Conservation (phyloP, 176 grass and related monocot species). For the Elaeis guineensis region DNA sequence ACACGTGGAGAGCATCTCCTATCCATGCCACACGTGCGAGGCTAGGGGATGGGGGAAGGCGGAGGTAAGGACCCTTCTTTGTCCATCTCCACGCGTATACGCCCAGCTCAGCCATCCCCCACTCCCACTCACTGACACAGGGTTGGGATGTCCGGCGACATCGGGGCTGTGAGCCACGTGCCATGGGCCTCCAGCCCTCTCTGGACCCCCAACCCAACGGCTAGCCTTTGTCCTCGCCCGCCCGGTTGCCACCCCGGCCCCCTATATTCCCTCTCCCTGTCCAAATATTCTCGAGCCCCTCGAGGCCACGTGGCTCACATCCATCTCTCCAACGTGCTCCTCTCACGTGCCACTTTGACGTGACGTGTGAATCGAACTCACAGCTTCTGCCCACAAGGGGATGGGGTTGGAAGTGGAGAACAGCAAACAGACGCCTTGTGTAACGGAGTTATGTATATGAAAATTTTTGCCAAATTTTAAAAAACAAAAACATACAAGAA, state of each 20-base stretch:
- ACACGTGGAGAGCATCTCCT: too few species aligned
- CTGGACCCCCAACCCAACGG: slow-evolving; percentile 21
- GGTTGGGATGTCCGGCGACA: slow-evolving; percentile 39
- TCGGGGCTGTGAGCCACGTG: slow-evolving; percentile 39
- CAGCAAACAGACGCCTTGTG: too few species aligned
- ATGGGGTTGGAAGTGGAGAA: too few species aligned
- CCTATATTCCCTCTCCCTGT: slow-evolving; percentile 17
- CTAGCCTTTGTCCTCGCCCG: slow-evolving; percentile 26
- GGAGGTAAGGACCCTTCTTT: not conserved
- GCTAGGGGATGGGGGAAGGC: too few species aligned
- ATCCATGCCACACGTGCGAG: too few species aligned
- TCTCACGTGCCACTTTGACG: slow-evolving; percentile 26
- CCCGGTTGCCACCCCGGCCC: not conserved
- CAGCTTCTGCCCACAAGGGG: too few species aligned
- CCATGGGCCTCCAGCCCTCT: slow-evolving; percentile 7
- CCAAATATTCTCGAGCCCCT: slow-evolving; percentile 26
- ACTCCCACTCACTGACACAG: slow-evolving; percentile 21
- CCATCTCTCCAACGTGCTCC: slow-evolving; percentile 6
- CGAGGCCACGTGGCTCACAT: slow-evolving; percentile 27
- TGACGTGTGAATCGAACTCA: not conserved
- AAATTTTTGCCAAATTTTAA: too few species aligned
- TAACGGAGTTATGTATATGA: too few species aligned
- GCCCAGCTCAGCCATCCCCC: slow-evolving; percentile 27
- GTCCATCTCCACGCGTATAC: not conserved
- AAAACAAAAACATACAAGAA: too few species aligned